Percentiles rank a stretch among this genome's conserved stretches.
Conservation (phyloP, 2,329 filamentous ascomycete species). For the Trichoderma sp. region DNA sequence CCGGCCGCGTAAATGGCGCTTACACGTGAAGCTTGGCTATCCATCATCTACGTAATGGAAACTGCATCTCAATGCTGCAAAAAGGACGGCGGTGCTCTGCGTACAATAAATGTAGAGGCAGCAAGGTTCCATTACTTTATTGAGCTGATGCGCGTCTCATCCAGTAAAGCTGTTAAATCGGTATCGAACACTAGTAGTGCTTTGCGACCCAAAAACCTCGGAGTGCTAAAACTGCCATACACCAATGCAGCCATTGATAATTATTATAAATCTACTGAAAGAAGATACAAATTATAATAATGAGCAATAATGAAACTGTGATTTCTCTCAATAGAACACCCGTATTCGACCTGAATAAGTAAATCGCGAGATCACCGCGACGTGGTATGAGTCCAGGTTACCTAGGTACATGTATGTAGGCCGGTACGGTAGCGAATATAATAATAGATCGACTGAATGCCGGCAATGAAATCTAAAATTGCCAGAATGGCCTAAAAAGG, state of each 20-base stretch:
- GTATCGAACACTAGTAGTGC: background rate
- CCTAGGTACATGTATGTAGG: no score
- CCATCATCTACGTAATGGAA: background rate
- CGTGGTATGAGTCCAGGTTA: background rate
- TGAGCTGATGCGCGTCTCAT: background rate
- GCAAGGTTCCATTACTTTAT: background rate
- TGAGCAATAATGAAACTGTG: background rate
- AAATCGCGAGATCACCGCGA: background rate
- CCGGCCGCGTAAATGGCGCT: slow-evolving; percentile 4
- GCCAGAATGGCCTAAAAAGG: background rate
- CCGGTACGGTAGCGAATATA: background rate
- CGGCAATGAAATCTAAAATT: background rate
- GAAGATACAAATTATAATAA: background rate
- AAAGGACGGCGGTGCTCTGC: background rate
- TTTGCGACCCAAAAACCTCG: background rate
- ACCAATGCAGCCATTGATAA: background rate
- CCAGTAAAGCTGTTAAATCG: background rate
- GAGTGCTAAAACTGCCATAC: background rate
- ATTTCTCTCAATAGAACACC: background rate
- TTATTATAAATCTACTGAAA: no score
- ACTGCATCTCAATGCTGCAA: background rate
- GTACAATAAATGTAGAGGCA: background rate
- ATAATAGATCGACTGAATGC: background rate
- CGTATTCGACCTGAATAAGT: background rate
- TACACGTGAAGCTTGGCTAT: background rate